These are phyloP conservation scores for Immersiella caudata DNA, from an alignment of 495 filamentous ascomycete genomes.

Conservation along the genomic window DNA sequence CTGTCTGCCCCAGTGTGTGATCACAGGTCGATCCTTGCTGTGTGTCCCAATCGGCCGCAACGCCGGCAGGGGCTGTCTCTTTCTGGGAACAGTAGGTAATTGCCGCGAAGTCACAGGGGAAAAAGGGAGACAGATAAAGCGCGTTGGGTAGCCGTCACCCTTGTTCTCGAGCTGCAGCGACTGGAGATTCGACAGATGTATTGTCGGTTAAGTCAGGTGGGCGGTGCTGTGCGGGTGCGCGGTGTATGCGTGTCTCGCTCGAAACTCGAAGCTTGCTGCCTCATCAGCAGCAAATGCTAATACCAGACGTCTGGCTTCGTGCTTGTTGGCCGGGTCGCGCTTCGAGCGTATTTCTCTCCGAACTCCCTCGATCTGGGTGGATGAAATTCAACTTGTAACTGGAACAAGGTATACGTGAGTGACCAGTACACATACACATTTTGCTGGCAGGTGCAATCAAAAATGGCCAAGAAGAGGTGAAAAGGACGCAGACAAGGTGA, in stretches of 20 bases:
- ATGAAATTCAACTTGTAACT: neutral
- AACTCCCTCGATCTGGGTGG: neutral
- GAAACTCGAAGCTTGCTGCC: neutral
- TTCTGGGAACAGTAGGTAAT: neutral
- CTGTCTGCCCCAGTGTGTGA: slow-evolving; percentile 19
- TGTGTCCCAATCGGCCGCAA: slow-evolving; percentile 25
- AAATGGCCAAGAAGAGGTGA: neutral
- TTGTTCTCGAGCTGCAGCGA: neutral
- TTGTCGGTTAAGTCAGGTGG: neutral
- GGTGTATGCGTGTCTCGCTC: neutral
- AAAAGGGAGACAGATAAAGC: neutral
- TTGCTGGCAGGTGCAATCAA: slow-evolving; percentile 3
- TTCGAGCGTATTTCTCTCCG: neutral
- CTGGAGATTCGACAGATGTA: neutral
- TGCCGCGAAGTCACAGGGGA: neutral
- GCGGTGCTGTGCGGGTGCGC: neutral
- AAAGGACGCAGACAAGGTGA: neutral
- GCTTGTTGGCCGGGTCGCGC: neutral
- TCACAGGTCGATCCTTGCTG: slow-evolving; percentile 27
- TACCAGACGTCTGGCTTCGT: neutral
- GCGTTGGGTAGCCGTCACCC: neutral
- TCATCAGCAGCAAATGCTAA: neutral
- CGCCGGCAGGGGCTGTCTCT: neutral
- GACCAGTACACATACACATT: slow-evolving; percentile 17
- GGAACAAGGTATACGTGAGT: slow-evolving; percentile 10